phyloP scores from a whole-genome alignment of 2,329 filamentous ascomycete species.

The Botrytis hyacinthi region DNA sequence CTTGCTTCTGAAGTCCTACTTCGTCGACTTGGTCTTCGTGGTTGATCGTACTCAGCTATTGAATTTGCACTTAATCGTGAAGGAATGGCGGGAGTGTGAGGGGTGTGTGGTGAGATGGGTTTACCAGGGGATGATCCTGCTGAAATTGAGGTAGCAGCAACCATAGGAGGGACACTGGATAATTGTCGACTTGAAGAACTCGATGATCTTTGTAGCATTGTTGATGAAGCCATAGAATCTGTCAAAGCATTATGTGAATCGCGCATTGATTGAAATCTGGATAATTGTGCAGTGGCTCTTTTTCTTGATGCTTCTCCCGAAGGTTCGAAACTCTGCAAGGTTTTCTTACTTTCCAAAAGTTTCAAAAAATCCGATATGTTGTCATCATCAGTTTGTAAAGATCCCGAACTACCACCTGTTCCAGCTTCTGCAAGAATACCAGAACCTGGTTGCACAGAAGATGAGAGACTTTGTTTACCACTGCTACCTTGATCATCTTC shows the following conservation, averaged over 20 bases:
- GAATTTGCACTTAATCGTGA: constrained; percentile 91
- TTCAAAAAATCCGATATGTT: constrained; percentile 94
- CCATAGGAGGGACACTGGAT: constrained; percentile 63
- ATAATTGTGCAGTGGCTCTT: constrained; percentile 74
- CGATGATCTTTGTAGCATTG: constrained; percentile 79
- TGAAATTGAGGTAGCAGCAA: constrained; percentile 70
- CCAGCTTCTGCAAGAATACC: constrained; percentile 72
- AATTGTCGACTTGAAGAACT: constrained; percentile 66
- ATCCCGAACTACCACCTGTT: constrained; percentile 64
- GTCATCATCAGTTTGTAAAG: constrained; percentile 75
- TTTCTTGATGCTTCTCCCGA: constrained; percentile 68
- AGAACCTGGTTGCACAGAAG: constrained; percentile 70
- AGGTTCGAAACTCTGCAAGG: constrained; percentile 74
- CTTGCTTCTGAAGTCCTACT: constrained; percentile 29
- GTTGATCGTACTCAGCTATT: constrained; percentile 64
- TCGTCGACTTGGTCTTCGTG: constrained; percentile 30
- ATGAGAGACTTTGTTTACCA: constrained; percentile 74
- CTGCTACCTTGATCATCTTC: constrained; percentile 79
- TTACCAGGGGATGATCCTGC: constrained; percentile 88
- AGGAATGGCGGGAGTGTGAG: constrained; percentile 89
- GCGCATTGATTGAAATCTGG: constrained; percentile 82
- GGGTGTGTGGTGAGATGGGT: constrained; percentile 83
- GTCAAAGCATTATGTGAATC: constrained; percentile 87
- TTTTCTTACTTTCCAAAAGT: constrained; percentile 81
- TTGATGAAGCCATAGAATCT: constrained; percentile 89